Evolutionary conservation across 129 eudicot species (phyloP), one percentile per base, ranked within the genome.

Genomic region (Tagetes patula): DNA sequence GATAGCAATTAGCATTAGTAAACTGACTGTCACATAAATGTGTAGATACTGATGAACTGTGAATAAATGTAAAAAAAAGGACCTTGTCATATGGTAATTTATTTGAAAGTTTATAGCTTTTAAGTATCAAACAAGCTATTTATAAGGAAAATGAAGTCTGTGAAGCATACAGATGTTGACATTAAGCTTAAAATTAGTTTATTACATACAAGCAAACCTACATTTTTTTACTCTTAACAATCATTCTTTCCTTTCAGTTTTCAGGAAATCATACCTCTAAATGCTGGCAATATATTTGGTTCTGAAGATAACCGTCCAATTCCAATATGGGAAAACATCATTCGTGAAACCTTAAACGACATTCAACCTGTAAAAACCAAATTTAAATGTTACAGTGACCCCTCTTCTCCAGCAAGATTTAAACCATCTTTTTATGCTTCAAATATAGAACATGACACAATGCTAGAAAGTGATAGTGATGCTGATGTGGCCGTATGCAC

Each of bases 251-350:
- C 12, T 30, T 74, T 30, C 87, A 91, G 97, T 73, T 84, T 92
- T 69, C 98, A 92, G 81, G 98, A 92, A 82, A 84, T 92, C 60
- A 84, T 92, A 77, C 98, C 95, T 33, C 78, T 92, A 78, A 92
- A 87, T 81, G 96, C 95, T 34, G 91, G 91, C 13, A 92, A 89
- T 69, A 92, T 89, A 3, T 87, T 92, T 81, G 96, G 96, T 39
- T 89, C 90, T 73, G 98, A 92, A 85, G 98, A 92, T 76, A 77
- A 42, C 31, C 89, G 91, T 7, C 98, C 98, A 47, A 86, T 85
- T 65, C 70, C 85, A 40, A 76, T 75, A 73, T 89, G 98, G 98
- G 98, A 92, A 85, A 82, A 76, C 67, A 80, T 92, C 34, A 92
- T 92, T 8, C 98, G 96, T 53, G 87, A 89, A 67, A 76, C 88